Conservation (phyloP, 2,329 filamentous ascomycete species). For the Paecilomyces sp. region DNA sequence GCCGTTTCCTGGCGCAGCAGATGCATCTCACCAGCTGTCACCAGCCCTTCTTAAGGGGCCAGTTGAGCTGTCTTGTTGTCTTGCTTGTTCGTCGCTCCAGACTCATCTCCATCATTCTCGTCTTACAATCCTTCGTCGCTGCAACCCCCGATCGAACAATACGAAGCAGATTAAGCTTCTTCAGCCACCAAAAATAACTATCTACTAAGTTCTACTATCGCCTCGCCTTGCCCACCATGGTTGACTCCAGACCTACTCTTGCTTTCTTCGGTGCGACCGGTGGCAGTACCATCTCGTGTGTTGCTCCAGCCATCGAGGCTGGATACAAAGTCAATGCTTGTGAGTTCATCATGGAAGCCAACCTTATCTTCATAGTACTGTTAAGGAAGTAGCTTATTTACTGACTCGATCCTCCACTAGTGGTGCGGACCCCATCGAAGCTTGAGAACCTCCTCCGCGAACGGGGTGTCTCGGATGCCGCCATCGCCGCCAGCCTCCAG, state of each 20-base stretch:
- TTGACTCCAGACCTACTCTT: constrained; percentile 24
- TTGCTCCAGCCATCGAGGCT: constrained; percentile 38
- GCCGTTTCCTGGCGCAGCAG: neutral
- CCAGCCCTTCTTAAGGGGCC: neutral
- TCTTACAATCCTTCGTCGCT: neutral
- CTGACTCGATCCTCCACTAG: constrained; percentile 4
- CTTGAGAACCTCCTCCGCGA: constrained; percentile 36
- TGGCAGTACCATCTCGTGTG: constrained; percentile 37
- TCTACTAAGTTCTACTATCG: neutral
- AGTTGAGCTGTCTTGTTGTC: neutral
- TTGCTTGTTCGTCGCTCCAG: neutral
- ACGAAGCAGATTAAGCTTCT: neutral
- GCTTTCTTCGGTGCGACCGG: constrained; percentile 49
- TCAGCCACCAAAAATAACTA: neutral
- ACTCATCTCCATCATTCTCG: neutral
- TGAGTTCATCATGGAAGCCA: neutral
- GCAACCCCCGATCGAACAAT: neutral
- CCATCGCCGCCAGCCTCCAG: constrained; percentile 34
- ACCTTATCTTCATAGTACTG: neutral
- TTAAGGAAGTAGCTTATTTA: neutral
- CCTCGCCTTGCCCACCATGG: neutral
- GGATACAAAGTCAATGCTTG: constrained; percentile 38
- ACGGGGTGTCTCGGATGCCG: constrained; percentile 29
- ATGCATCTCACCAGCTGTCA: neutral
- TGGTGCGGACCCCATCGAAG: constrained; percentile 45